Conservation (phyloP, 2,329 filamentous ascomycete species). For the Fusarium zealandicum region DNA sequence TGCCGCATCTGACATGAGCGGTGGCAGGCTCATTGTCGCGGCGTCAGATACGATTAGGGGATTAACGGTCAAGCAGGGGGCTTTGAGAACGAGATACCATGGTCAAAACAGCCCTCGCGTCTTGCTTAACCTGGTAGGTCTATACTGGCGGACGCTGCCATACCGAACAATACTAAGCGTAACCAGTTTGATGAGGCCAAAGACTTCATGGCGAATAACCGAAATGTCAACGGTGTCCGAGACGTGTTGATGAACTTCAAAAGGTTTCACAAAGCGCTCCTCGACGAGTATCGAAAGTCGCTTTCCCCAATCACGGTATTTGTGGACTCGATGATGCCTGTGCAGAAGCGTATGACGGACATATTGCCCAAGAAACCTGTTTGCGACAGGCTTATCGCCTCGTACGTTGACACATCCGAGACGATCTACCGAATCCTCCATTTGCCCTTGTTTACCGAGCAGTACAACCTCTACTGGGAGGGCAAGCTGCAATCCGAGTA, state of each 20-base stretch:
- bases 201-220: constrained; percentile 55
- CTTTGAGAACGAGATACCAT: constrained; percentile 58
- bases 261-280: constrained; percentile 56
- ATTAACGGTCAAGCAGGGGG: constrained; percentile 57
- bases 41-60: constrained; percentile 57
- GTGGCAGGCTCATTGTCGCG: constrained; percentile 44
- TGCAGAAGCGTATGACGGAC: constrained; percentile 64
- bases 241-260: constrained; percentile 56
- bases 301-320: constrained; percentile 62
- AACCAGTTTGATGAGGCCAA: constrained; percentile 62
- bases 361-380: constrained; percentile 59
- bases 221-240: constrained; percentile 50
- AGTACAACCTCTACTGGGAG: constrained; percentile 62
- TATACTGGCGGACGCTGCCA: neutral
- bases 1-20: constrained; percentile 48
- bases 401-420: constrained; percentile 60
- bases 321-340: constrained; percentile 65
- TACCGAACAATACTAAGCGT: constrained; percentile 10
- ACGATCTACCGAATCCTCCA: constrained; percentile 62
- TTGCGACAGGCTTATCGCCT: constrained; percentile 59
- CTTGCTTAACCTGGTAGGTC: constrained; percentile 59
- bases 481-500: constrained; percentile 54
- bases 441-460: constrained; percentile 57
- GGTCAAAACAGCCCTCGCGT: constrained; percentile 62
- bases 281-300: constrained; percentile 55